These are phyloP conservation scores for Neurospora intermedia DNA, from an alignment of 495 filamentous ascomycete species.

Conservation along the genomic window DNA sequence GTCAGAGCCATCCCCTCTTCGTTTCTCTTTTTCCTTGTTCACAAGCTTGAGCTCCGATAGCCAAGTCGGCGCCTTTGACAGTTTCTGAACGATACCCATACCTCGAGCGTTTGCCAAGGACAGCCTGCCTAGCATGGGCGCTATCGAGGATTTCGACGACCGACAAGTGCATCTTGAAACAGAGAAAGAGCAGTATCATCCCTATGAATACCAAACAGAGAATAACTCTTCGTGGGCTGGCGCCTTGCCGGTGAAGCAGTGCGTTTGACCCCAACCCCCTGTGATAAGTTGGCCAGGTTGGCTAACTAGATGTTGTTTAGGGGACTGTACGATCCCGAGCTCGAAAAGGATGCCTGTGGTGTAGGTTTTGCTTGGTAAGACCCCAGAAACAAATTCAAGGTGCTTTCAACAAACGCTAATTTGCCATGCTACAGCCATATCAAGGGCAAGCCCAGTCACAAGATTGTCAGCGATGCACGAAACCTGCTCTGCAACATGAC, in stretches of 20 bases:
- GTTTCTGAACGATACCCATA: constrained; percentile 1
- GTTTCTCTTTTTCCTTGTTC: neutral
- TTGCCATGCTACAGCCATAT: constrained; percentile 57
- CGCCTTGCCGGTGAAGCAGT: constrained; percentile 89
- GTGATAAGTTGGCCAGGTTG: neutral
- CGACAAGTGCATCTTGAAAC: constrained; percentile 42
- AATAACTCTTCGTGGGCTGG: constrained; percentile 93
- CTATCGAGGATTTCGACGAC: constrained; percentile 46
- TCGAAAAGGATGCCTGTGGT: constrained; percentile 99
- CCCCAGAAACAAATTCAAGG: neutral
- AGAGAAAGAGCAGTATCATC: constrained; percentile 41
- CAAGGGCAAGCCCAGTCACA: constrained; percentile 95
- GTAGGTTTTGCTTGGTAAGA: constrained; percentile 97
- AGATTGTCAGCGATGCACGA: constrained; percentile 97
- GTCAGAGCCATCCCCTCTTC: neutral
- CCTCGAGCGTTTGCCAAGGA: constrained; percentile 15
- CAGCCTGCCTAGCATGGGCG: constrained; percentile 49
- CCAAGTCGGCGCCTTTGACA: neutral
- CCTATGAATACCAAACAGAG: constrained; percentile 76
- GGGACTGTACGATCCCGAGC: constrained; percentile 89
- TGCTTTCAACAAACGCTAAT: neutral
- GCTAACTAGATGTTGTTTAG: constrained; percentile 17
- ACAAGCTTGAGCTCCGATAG: neutral
- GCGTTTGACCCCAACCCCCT: constrained; percentile 13
- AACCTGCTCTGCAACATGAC: constrained; percentile 99